Conservation (phyloP, 2,329 filamentous ascomycete species). For the Xylaria sp. region DNA sequence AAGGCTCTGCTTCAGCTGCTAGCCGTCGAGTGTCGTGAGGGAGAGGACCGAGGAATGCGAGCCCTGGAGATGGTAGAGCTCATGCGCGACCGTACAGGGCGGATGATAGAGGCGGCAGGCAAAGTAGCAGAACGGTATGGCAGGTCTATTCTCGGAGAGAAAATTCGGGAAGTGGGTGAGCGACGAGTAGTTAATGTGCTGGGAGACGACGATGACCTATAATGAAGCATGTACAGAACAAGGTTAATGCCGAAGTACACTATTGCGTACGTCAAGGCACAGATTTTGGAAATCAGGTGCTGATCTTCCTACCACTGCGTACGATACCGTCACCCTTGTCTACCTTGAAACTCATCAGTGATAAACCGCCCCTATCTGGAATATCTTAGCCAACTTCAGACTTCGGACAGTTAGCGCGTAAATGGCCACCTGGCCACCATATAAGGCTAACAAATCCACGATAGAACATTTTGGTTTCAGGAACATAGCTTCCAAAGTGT, state of each 20-base stretch:
- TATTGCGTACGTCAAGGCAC: conserved; percentile 4
- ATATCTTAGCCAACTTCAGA: conserved; percentile 3
- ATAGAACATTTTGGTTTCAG: background rate
- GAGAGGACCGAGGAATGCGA: conserved; percentile 93
- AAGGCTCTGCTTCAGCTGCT: conserved; percentile 90
- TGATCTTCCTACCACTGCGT: background rate
- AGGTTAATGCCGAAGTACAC: conserved; percentile 7
- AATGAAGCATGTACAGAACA: conserved; percentile 24
- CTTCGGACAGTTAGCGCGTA: background rate
- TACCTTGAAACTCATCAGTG: background rate
- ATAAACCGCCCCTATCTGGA: conserved; percentile 11
- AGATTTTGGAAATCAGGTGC: background rate
- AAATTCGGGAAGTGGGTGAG: conserved; percentile 89
- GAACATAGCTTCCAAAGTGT: background rate
- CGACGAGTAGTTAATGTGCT: conserved; percentile 61
- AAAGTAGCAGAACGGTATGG: conserved; percentile 92
- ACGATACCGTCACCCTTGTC: background rate
- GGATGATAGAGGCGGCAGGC: conserved; percentile 89
- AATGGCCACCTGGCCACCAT: background rate
- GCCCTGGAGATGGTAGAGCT: conserved; percentile 89
- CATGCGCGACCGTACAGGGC: conserved; percentile 84
- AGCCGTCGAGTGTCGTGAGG: conserved; percentile 88
- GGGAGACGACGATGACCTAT: conserved; percentile 52
- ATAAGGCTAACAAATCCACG: background rate
- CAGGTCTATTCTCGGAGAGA: conserved; percentile 80